Evolutionary conservation across 2,329 filamentous ascomycete species (phyloP).

Genomic region (Hypomyces perniciosus): DNA sequence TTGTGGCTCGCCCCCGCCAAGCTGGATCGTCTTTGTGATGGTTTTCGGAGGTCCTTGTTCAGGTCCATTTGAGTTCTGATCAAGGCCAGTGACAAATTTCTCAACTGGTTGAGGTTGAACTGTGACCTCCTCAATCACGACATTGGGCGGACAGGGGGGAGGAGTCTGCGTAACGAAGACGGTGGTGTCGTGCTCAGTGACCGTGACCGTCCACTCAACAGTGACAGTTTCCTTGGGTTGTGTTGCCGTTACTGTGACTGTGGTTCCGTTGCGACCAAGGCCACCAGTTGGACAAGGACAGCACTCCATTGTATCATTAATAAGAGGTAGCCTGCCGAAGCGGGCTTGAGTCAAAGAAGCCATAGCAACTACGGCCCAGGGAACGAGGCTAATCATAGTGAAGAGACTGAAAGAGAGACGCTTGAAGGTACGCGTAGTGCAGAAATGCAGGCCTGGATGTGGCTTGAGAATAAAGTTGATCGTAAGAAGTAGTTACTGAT

Average conservation of each 20-base stretch:
- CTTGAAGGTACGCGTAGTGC: too few relatives aligned
- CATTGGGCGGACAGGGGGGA: neutral
- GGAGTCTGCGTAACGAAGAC: slow-evolving; percentile 10
- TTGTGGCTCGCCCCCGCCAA: slow-evolving; percentile 4
- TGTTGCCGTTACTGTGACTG: slow-evolving; percentile 22
- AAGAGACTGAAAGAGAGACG: neutral
- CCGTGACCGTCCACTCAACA: slow-evolving; percentile 18
- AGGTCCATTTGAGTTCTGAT: neutral
- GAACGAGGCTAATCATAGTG: slow-evolving; percentile 22
- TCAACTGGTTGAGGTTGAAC: slow-evolving; percentile 11
- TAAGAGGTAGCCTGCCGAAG: slow-evolving; percentile 17
- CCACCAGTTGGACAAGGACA: slow-evolving; percentile 23
- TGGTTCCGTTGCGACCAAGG: slow-evolving; percentile 12
- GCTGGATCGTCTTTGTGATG: slow-evolving; percentile 21
- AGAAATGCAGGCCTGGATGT: too few relatives aligned
- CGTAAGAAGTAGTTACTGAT: neutral
- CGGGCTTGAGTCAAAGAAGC: slow-evolving; percentile 23
- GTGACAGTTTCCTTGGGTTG: slow-evolving; percentile 23
- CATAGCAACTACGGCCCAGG: slow-evolving; percentile 23
- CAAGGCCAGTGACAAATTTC: slow-evolving; percentile 6
- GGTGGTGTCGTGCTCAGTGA: slow-evolving; percentile 19
- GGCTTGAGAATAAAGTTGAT: neutral
- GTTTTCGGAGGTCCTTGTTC: neutral
- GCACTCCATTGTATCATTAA: slow-evolving; percentile 20
- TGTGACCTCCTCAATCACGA: slow-evolving; percentile 10